Evolutionary conservation across 2,329 filamentous ascomycete genomes (phyloP), one percentile per base, ranked within the genome.

Genomic region (Stenocarpella maydis): DNA sequence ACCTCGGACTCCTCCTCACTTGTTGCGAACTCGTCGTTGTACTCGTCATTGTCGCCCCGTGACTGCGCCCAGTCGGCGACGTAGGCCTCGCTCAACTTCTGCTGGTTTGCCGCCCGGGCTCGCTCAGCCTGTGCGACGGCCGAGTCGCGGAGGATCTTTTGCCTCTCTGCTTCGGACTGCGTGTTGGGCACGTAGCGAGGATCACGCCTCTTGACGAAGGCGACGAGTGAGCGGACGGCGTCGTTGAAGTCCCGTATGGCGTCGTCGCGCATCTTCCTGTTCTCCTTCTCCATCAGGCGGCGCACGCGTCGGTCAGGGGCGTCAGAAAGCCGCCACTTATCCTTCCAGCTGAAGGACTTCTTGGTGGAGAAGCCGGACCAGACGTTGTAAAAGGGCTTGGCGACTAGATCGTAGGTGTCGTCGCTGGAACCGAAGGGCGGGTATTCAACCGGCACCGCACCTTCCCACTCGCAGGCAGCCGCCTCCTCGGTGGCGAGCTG

Each of bases 221-320:
- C 86, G 2, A 98, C 92, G 15, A 99, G 85, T 8, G 94, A 92
- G 68, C 93, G 85, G 37, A 99, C 94, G 3, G 94, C 92, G 71
- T 97, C 94, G 79, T 98, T 98, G 82, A 97, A 98, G 73, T 97
- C 93, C 68, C 91, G 88, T 14, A 92, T 88, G 3, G 90, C 94
- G 65, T 95, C 92, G 24, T 98, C 95, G 65, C 96, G 88, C 28
- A 91, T 81, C 72, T 92, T 92, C 74, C 90, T 92, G 79, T 99
- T 99, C 78, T 98, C 95, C 80, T 97, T 98, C 77, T 98, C 96
- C 90, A 98, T 97, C 47, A 93, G 76, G 39, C 96, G 88, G 64
- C 95, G 90, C 19, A 93, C 86, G 45, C 91, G 88, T 63, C 96
- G 90, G 80, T 99, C 95, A 1, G 94, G 94, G 1, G 94, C 95